Percentiles rank a stretch among this genome's conserved stretches.
phyloP scores from a whole-genome alignment of 2,329 filamentous ascomycete genomes.

The Stylonectria norvegica region DNA sequence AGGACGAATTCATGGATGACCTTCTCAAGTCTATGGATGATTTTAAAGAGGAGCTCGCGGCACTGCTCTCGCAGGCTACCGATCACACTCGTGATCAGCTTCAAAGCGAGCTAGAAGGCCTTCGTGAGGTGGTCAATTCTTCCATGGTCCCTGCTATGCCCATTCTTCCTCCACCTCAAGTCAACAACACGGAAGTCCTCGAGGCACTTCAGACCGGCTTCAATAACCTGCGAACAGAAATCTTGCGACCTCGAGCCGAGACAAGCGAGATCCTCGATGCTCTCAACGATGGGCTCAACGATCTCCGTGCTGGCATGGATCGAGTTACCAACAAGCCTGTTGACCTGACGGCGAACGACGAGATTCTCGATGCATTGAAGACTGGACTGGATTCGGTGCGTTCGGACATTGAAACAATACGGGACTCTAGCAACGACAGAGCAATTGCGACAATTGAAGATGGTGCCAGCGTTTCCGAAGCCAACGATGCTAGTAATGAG shows the following conservation, averaged over 20 bases:
- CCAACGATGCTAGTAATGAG: slow-evolving; percentile 59
- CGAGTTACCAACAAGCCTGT: slow-evolving; percentile 72
- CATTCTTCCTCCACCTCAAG: slow-evolving; percentile 27
- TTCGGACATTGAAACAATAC: slow-evolving; percentile 67
- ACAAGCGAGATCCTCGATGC: slow-evolving; percentile 88
- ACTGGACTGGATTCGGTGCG: slow-evolving; percentile 74
- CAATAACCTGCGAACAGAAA: slow-evolving; percentile 70
- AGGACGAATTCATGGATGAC: slow-evolving; percentile 74
- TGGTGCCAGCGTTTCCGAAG: slow-evolving; percentile 45
- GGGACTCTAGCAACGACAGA: slow-evolving; percentile 57
- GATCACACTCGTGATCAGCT: slow-evolving; percentile 60
- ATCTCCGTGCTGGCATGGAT: slow-evolving; percentile 74
- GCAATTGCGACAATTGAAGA: slow-evolving; percentile 17
- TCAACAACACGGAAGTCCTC: slow-evolving; percentile 62
- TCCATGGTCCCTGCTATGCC: slow-evolving; percentile 60
- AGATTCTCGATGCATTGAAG: slow-evolving; percentile 84
- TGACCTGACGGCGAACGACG: slow-evolving; percentile 80
- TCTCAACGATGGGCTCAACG: slow-evolving; percentile 80
- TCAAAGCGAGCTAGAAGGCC: slow-evolving; percentile 76
- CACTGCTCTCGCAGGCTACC: slow-evolving; percentile 50
- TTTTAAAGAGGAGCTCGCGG: slow-evolving; percentile 64
- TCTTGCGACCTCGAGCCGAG: slow-evolving; percentile 64
- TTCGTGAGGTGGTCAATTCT: slow-evolving; percentile 73
- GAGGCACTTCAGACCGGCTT: slow-evolving; percentile 69
- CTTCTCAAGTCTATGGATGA: slow-evolving; percentile 63